phyloP scores from a whole-genome alignment of 805 yeast genomes.

The Candida vaughaniae region DNA sequence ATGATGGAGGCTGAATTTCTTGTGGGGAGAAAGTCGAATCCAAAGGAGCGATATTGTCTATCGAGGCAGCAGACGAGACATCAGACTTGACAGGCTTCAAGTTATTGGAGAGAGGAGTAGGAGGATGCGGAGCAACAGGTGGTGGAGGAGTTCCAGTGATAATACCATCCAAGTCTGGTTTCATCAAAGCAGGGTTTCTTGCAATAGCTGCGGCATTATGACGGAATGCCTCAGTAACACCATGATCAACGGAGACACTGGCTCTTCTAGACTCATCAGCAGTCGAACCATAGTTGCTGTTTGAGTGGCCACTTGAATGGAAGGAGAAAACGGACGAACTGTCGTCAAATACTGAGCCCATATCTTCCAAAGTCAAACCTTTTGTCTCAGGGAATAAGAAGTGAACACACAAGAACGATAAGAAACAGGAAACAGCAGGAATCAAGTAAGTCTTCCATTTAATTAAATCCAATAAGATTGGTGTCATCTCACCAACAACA shows the following conservation, averaged over 20 bases:
- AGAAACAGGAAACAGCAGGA: slow-evolving; percentile 74
- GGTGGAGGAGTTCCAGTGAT: slow-evolving; percentile 29
- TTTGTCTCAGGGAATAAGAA: slow-evolving; percentile 85
- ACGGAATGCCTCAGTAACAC: slow-evolving; percentile 17
- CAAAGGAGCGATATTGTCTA: slow-evolving; percentile 17
- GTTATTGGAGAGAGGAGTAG: slow-evolving; percentile 4
- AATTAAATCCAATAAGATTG: slow-evolving; percentile 73
- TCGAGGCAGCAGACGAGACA: slow-evolving; percentile 17
- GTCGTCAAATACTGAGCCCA: slow-evolving; percentile 87
- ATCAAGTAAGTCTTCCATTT: slow-evolving; percentile 79
- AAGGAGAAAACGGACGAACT: slow-evolving; percentile 41
- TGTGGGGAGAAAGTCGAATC: slow-evolving; percentile 23
- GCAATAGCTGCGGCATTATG: slow-evolving; percentile 45
- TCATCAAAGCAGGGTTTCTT: slow-evolving; percentile 34
- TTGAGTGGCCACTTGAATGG: slow-evolving; percentile 30
- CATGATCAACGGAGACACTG: slow-evolving; percentile 13
- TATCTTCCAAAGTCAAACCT: slow-evolving; percentile 84
- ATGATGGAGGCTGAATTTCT: slow-evolving; percentile 37
- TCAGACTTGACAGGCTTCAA: slow-evolving; percentile 24
- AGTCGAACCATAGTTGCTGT: slow-evolving; percentile 16
- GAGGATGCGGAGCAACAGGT: slow-evolving; percentile 10
- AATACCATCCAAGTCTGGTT: slow-evolving; percentile 32
- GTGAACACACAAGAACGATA: slow-evolving; percentile 72
- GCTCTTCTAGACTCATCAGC: slow-evolving; percentile 20
- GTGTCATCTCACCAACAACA: slow-evolving; percentile 89